A percentile compares a stretch with the other conserved stretches of the same genome.
Conservation (phyloP, 495 filamentous ascomycete genomes). For the Lepidopterella palustris region DNA sequence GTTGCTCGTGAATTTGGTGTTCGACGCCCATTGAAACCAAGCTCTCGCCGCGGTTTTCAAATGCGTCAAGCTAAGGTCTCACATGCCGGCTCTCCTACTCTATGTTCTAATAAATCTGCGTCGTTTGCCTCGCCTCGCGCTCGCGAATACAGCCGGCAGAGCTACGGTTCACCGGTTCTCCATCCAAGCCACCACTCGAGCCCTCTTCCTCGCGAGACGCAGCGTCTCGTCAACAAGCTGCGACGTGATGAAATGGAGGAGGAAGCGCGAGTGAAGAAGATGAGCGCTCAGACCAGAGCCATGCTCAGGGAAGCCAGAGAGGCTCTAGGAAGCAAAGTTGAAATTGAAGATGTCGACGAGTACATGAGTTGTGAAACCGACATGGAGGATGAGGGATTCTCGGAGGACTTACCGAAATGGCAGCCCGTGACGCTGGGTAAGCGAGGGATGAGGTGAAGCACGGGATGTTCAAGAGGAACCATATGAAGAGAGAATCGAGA, state of each 20-base stretch:
- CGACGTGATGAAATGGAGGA: constrained; percentile 67
- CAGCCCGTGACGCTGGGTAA: neutral
- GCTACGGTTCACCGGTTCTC: constrained; percentile 24
- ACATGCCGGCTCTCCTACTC: constrained; percentile 41
- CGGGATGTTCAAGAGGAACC: too few species aligned
- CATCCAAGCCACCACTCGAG: constrained; percentile 24
- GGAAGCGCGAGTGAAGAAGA: constrained; percentile 66
- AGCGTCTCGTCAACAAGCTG: constrained; percentile 57
- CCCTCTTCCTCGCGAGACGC: constrained; percentile 55
- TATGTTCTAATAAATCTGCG: constrained; percentile 16
- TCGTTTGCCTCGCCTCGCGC: constrained; percentile 10
- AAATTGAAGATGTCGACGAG: constrained; percentile 59
- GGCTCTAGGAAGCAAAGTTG: constrained; percentile 72
- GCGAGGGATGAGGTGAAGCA: too few species aligned
- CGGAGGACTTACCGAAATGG: too few species aligned
- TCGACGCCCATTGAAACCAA: constrained; percentile 29
- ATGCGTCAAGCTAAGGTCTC: constrained; percentile 39
- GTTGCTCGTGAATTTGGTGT: constrained; percentile 7
- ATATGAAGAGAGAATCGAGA: too few species aligned
- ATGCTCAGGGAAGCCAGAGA: constrained; percentile 88
- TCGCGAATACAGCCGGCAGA: constrained; percentile 20
- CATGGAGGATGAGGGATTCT: constrained; percentile 16
- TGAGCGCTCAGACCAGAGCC: constrained; percentile 69
- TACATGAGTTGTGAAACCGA: constrained; percentile 1
- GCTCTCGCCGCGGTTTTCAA: constrained; percentile 28